Percentiles rank a stretch among this genome's conserved stretches.
Conservation (phyloP, 2,329 filamentous ascomycete species). For the Gaeumannomyces sp. region DNA sequence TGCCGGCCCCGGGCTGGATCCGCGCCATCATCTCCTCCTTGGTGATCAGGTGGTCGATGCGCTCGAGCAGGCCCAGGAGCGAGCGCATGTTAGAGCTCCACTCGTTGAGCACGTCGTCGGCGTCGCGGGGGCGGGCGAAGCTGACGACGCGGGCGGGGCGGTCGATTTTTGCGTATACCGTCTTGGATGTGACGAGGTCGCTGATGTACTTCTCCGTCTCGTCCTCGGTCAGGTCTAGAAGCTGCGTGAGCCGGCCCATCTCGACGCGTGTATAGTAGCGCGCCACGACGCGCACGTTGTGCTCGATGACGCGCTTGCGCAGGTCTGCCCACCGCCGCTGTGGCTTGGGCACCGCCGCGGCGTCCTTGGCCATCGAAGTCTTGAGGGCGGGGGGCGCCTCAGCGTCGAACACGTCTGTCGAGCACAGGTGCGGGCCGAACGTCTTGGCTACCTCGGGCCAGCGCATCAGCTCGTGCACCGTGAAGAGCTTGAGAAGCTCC, state of each 20-base stretch:
- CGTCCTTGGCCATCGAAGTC: constrained; percentile 31
- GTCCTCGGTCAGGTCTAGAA: constrained; percentile 86
- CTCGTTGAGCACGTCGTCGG: constrained; percentile 94
- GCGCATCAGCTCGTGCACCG: constrained; percentile 92
- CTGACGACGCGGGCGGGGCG: constrained; percentile 85
- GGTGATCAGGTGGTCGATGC: constrained; percentile 95
- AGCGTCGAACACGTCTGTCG: constrained; percentile 82
- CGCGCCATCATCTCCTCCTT: constrained; percentile 99
- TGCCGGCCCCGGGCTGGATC: constrained; percentile 61
- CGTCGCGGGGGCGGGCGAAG: constrained; percentile 91
- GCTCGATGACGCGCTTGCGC: constrained; percentile 97
- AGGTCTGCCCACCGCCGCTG: constrained; percentile 87
- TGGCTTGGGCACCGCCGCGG: constrained; percentile 58
- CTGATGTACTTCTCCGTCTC: constrained; percentile 99
- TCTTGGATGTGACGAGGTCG: constrained; percentile 94
- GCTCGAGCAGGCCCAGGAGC: constrained; percentile 68
- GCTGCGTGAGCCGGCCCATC: constrained; percentile 81
- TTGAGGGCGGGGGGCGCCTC: constrained; percentile 21
- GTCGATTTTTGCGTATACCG: constrained; percentile 96
- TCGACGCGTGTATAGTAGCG: constrained; percentile 99
- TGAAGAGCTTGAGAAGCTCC: constrained; percentile 88
- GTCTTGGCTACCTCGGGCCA: constrained; percentile 90
- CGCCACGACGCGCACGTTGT: constrained; percentile 94
- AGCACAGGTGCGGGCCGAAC: constrained; percentile 81
- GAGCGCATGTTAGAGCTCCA: constrained; percentile 88